Evolutionary conservation across 1,139 yeast species (phyloP), one percentile per base, ranked within the genome.

Genomic region (Ashbya aceris): DNA sequence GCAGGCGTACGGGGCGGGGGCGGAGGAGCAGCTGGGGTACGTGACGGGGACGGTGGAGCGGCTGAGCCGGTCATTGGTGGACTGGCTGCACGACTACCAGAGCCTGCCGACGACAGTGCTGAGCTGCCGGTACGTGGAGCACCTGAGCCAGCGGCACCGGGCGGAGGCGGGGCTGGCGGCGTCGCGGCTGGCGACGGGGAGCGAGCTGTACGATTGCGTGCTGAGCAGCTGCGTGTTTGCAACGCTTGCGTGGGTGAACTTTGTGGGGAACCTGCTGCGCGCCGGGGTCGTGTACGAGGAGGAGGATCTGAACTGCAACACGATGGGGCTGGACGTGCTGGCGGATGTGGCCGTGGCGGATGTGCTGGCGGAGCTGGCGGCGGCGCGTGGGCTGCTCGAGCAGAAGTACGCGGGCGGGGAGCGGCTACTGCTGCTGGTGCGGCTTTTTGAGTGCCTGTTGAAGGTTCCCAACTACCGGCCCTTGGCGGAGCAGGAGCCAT

Each of bases 211-310:
- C n/a, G 76, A 77, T 49, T 62, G 62, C 34, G 75, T 76, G 1
- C 64, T 79, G 39, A 64, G 70, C 42, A 62, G 70, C 17, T 71
- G 69, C 45, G 60, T 72, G 6, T 51, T 75, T 27, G 83, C 79
- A 2, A 51, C 78, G 7, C 61, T 76, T 38, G 74, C 73, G 46
- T 71, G 77, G 52, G 70, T 76, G 6, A 76, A 76, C 14, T 66
- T 74, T 39, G 67, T 73, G 6, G 54, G 73, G 3, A 59, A 62
- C 7, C 61, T 79, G 30, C 77, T 79, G 1, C 65, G 60, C 41
- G 64, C 70, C 12, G 79, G 78, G n/a, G 81, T 78, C 7, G 65
- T 83, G 12, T 78, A 77, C 51, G 89, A 82, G 52, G 91, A 83
- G 53, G 93, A 83, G 54, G 93, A 83, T 59, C 62, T 83, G 40